Evolutionary conservation across 768 basidiomycete genomes (phyloP), one percentile per base, ranked within the genome.

Genomic region (Termitomyces eurrhizus): DNA sequence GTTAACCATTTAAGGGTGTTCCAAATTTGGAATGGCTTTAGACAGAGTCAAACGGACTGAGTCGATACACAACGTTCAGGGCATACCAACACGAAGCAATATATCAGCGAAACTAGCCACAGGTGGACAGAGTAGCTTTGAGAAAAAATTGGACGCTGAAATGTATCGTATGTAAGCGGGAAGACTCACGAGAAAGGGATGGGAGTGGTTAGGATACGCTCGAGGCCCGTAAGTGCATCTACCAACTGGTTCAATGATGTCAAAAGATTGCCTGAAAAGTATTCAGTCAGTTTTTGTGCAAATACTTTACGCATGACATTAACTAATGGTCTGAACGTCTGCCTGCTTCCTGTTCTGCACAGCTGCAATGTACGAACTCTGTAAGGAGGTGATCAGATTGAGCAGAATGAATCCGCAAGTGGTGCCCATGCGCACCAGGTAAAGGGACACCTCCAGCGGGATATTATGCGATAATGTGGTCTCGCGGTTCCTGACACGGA

Each of bases 161-260:
- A 11, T 24, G 52, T 56, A n/a, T 45, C 2, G 46, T 36, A 26
- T 13, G 11, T 42, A 32, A 60, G 45, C 29, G 9, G 9, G 21
- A 49, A 3, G 5, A 72, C 81, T 45, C 64, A 89, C 82, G 87
- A 89, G 73, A 88, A 90, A 11, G 88, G 89, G 49, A 91, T 88
- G 3, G 89, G 88, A 1, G 88, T 88, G 0, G 88, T 90, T 5
- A 91, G 76, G 62, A 90, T 88, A 45, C 89, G 76, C 66, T 91
- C 89, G 1, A 90, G 75, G 4, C 86, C 85, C 12, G 88, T 89
- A 52, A 90, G 73, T 33, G 83, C 80, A 58, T 89, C 87, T 4
- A 86, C 83, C 24, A 89, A 78, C 61, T 79, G 77, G 64, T 78
- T 82, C 9, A 89, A 69, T 4, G 85, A 68, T 2, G 62, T 68